Percentiles rank a stretch among this genome's conserved stretches.
These are phyloP conservation scores for Sphaerulina vaccinii DNA, from an alignment of 2,329 filamentous ascomycete species.

Conservation along the genomic window DNA sequence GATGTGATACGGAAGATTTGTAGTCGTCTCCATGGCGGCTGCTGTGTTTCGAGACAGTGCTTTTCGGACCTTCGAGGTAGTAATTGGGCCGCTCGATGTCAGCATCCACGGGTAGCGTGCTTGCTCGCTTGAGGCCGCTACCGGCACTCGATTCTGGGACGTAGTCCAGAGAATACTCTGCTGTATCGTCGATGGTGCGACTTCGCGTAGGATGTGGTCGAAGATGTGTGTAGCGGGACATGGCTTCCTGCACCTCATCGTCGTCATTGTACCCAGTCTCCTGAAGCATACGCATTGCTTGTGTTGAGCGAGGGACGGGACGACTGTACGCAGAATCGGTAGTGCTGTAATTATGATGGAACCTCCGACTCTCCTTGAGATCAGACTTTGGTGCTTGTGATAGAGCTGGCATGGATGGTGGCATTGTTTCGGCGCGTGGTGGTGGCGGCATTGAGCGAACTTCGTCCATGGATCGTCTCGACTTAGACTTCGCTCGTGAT, in stretches of 20 bases:
- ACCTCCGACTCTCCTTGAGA: constrained; percentile 11
- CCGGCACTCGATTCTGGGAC: constrained; percentile 8
- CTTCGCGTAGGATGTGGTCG: constrained; percentile 28
- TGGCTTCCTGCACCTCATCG: constrained; percentile 27
- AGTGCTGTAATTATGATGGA: constrained; percentile 33
- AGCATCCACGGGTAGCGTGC: constrained; percentile 23
- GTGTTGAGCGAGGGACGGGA: constrained; percentile 25
- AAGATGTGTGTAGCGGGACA: constrained; percentile 27
- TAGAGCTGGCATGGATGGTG: constrained; percentile 35
- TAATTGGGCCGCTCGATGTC: constrained; percentile 11
- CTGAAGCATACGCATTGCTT: constrained; percentile 41
- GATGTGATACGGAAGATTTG: constrained; percentile 12
- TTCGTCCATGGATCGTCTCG: constrained; percentile 20
- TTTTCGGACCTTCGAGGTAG: constrained; percentile 26
- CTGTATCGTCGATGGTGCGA: constrained; percentile 26
- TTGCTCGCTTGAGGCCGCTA: constrained; percentile 23
- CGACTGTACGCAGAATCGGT: constrained; percentile 33
- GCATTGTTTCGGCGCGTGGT: constrained; percentile 15
- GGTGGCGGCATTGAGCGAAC: constrained; percentile 14
- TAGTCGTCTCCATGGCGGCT: constrained; percentile 10
- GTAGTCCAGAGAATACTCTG: constrained; percentile 25
- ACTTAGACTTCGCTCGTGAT: constrained; percentile 19
- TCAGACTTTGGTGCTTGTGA: constrained; percentile 24
- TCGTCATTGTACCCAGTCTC: constrained; percentile 32
- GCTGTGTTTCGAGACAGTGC: constrained; percentile 18